Percentiles rank a stretch among this genome's conserved stretches.
phyloP scores from a whole-genome alignment of 305 asterid genomes.

The Fraxinus nigra region DNA sequence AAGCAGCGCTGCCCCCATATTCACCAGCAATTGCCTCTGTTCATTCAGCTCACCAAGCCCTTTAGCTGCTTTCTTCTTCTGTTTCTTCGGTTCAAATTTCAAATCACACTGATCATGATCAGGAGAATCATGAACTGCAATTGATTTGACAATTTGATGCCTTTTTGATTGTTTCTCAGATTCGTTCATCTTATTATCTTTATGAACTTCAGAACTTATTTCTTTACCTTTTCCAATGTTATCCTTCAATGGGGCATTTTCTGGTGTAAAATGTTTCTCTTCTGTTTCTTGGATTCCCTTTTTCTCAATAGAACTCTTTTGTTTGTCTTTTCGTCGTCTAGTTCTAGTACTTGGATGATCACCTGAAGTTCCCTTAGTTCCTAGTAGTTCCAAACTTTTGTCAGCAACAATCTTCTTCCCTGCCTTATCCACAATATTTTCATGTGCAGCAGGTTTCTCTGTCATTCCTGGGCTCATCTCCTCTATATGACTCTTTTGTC shows the following conservation, averaged over 20 bases:
- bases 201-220: slow-evolving; percentile 24
- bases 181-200: slow-evolving; percentile 8
- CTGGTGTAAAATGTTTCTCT: slow-evolving; percentile 19
- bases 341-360: slow-evolving; percentile 6
- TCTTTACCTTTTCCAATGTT: slow-evolving; percentile 16
- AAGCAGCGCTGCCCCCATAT: slow-evolving; percentile 61
- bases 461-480: slow-evolving; percentile 12
- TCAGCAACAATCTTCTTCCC: not conserved
- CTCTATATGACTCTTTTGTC: not conserved
- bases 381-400: slow-evolving; percentile 15
- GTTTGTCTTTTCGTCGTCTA: not conserved
- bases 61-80: slow-evolving; percentile 37
- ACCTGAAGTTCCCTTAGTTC: not conserved
- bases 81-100: slow-evolving; percentile 19
- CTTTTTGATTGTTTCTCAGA: slow-evolving; percentile 21
- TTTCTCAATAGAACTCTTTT: not conserved
- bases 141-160: slow-evolving; percentile 5
- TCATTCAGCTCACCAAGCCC: slow-evolving; percentile 45
- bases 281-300: slow-evolving; percentile 1
- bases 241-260: not conserved
- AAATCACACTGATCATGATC: slow-evolving; percentile 11
- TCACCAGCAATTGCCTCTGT: slow-evolving; percentile 63
- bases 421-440: not conserved
- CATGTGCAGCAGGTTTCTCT: not conserved
- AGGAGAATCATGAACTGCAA: not conserved